These are phyloP conservation scores for Boletus pseudo-olivaceus DNA, from an alignment of 768 basidiomycete species.

Conservation along the genomic window DNA sequence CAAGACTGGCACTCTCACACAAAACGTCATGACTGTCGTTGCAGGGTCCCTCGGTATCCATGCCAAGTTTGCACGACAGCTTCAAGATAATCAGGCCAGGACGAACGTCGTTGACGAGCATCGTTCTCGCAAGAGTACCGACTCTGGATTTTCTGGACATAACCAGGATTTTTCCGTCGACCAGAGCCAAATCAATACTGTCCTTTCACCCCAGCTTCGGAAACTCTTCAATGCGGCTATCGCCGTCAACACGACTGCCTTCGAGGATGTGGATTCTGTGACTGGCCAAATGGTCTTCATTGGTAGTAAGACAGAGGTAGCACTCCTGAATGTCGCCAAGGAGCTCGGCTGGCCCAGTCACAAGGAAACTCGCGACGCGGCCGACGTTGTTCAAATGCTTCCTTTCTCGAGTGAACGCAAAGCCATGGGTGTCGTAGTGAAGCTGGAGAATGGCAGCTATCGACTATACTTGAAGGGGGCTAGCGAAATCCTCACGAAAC, in stretches of 20 bases:
- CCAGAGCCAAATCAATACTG: constrained; percentile 59
- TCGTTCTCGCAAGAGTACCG: constrained; percentile 30
- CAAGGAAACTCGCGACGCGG: constrained; percentile 57
- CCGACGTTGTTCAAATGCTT: constrained; percentile 75
- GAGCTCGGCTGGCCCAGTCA: constrained; percentile 76
- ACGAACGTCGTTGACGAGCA: constrained; percentile 64
- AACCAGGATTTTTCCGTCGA: constrained; percentile 84
- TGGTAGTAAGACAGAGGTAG: constrained; percentile 95
- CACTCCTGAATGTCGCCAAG: constrained; percentile 81
- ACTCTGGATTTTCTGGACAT: constrained; percentile 38
- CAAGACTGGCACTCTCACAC: constrained; percentile 95
- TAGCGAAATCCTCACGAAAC: constrained; percentile 84
- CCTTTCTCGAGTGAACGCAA: constrained; percentile 94
- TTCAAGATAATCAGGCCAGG: constrained; percentile 67
- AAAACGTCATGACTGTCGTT: constrained; percentile 94
- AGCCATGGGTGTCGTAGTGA: constrained; percentile 89
- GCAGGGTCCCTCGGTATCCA: constrained; percentile 93
- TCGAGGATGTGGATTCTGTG: constrained; percentile 72
- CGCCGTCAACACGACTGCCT: constrained; percentile 91
- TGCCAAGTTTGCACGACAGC: constrained; percentile 84
- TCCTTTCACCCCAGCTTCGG: constrained; percentile 57
- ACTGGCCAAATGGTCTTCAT: constrained; percentile 63
- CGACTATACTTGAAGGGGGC: constrained; percentile 91
- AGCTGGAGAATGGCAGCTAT: constrained; percentile 45
- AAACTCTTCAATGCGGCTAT: constrained; percentile 81